These are phyloP conservation scores for Pterocarpus santalinus DNA, from an alignment of 306 rosid species.

Conservation along the genomic window DNA sequence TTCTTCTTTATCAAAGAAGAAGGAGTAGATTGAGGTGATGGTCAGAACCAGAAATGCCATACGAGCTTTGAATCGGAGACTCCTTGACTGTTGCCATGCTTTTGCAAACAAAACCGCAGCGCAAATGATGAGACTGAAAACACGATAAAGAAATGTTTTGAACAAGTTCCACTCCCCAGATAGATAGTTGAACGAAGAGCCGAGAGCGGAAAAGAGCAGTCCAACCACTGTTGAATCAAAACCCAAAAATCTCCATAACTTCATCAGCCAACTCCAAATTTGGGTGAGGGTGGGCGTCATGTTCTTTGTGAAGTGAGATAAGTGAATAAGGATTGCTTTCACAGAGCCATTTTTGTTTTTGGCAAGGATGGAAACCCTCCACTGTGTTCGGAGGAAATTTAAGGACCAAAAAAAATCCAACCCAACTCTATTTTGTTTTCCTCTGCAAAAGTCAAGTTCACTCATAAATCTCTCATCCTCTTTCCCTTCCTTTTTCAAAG, in stretches of 20 bases:
- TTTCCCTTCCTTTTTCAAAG: too few relatives aligned
- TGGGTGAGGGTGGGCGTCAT: too few relatives aligned
- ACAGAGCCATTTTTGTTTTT: too few relatives aligned
- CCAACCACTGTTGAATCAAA: constrained; percentile 31
- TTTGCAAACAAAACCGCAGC: constrained; percentile 6
- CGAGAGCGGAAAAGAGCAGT: constrained; percentile 7
- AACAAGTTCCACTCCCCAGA: constrained; percentile 33
- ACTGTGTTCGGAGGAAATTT: too few relatives aligned
- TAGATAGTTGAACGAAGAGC: constrained; percentile 35
- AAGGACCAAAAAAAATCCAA: too few relatives aligned
- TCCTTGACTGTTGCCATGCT: neutral
- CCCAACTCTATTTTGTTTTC: too few relatives aligned
- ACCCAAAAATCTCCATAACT: constrained; percentile 15
- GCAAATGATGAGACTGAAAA: neutral
- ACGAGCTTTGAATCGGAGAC: constrained; percentile 21
- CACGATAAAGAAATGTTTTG: neutral
- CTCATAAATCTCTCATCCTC: too few relatives aligned
- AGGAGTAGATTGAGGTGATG: constrained; percentile 37
- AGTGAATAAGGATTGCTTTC: too few relatives aligned
- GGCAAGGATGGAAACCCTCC: too few relatives aligned
- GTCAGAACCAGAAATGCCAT: neutral
- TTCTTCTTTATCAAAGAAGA: constrained; percentile 17
- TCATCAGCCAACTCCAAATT: too few relatives aligned
- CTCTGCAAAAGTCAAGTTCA: too few relatives aligned
- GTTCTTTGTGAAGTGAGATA: too few relatives aligned